Evolutionary conservation across 306 rosid genomes (phyloP).

Genomic region (Cicer chorassanicum): DNA sequence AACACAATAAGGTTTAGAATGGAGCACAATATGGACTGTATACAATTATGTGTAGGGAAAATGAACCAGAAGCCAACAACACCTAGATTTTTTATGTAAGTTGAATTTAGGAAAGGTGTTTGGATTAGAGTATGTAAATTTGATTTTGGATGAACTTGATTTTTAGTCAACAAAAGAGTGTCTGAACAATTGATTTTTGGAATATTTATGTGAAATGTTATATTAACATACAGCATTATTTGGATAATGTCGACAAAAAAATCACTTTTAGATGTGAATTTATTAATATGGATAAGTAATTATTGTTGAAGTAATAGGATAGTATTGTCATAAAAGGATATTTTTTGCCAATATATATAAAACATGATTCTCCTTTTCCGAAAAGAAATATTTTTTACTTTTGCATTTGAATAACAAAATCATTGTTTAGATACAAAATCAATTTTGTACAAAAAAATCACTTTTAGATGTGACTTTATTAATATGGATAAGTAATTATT

Average conservation of each 20-base stretch:
- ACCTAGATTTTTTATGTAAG: not conserved
- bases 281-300: not conserved
- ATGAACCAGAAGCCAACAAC: conserved; percentile 7
- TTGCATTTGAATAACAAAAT: not conserved
- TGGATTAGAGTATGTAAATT: not conserved
- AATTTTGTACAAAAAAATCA: not conserved
- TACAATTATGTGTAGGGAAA: conserved; percentile 3
- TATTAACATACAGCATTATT: not conserved
- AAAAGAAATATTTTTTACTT: not conserved
- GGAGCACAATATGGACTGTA: conserved; percentile 8
- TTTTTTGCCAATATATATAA: not conserved
- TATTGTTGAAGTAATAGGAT: not conserved
- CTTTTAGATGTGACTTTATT: not conserved
- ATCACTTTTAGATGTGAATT: not conserved
- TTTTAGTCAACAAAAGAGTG: not conserved
- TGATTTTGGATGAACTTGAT: not conserved
- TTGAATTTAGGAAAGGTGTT: not conserved
- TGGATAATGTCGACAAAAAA: conserved; percentile 1
- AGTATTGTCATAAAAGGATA: not conserved
- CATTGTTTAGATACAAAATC: not conserved
- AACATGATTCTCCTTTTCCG: not conserved
- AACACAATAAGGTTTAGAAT: conserved; percentile 16
- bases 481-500: not conserved
- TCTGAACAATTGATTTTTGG: not conserved
- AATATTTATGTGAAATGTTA: not conserved